phyloP scores from a whole-genome alignment of 306 rosid genomes.

The Abrus precatorius region DNA sequence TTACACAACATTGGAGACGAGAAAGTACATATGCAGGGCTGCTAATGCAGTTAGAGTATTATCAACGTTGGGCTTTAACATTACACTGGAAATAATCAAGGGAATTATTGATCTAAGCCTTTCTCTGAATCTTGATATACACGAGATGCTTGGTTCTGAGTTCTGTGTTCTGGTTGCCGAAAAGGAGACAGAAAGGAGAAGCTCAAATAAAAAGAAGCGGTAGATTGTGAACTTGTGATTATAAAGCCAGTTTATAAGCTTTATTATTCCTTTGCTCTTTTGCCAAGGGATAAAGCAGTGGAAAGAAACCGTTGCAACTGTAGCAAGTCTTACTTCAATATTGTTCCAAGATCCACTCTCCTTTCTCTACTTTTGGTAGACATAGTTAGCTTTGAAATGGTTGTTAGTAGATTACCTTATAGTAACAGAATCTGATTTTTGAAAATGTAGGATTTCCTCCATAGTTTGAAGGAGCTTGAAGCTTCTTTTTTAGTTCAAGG shows the following conservation, averaged over 20 bases:
- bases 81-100: conserved; percentile 68
- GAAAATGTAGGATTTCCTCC: neutral
- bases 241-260: neutral
- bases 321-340: neutral
- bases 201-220: conserved; percentile 63
- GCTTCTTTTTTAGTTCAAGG: neutral
- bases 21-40: conserved; percentile 76
- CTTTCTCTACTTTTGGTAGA: too few relatives aligned
- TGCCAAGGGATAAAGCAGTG: conserved; percentile 5
- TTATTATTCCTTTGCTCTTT: neutral
- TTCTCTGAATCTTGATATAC: conserved; percentile 64
- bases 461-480: neutral
- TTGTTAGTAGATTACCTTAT: neutral
- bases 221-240: conserved; percentile 42
- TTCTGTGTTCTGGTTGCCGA: conserved; percentile 80
- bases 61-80: conserved; percentile 69
- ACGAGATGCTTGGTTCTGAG: conserved; percentile 93
- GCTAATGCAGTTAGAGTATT: conserved; percentile 85
- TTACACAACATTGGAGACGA: conserved; percentile 64
- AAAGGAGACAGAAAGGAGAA: conserved; percentile 83
- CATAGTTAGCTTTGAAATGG: neutral
- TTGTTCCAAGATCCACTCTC: neutral
- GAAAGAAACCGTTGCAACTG: conserved; percentile 9
- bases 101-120: conserved; percentile 70
- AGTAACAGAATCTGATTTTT: neutral